Conservation (phyloP, 2,329 filamentous ascomycete genomes). For the Penicillium sp. region DNA sequence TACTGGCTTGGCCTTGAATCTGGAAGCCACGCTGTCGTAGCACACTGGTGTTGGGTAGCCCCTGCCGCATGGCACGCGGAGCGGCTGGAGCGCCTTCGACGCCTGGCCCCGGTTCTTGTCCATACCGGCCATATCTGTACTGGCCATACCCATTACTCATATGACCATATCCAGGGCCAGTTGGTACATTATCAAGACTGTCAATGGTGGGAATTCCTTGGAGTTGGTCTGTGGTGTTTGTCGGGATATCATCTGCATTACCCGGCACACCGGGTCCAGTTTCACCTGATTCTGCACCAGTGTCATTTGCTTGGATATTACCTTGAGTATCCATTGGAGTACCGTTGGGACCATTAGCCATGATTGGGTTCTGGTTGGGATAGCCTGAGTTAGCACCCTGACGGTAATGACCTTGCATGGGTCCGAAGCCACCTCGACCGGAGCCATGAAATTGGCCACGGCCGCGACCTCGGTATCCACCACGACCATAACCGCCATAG, state of each 20-base stretch:
- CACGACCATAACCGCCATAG: conserved; percentile 67
- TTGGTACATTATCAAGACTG: conserved; percentile 15
- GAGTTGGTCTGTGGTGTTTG: conserved; percentile 5
- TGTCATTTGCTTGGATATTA: conserved; percentile 19
- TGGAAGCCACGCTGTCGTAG: conserved; percentile 58
- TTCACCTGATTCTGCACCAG: neutral
- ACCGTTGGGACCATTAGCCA: conserved; percentile 27
- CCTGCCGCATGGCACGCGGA: conserved; percentile 91
- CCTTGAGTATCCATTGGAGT: neutral
- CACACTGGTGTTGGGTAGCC: conserved; percentile 76
- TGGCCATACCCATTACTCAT: conserved; percentile 26
- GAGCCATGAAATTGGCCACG: conserved; percentile 54
- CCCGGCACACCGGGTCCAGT: neutral
- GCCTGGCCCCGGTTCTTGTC: conserved; percentile 54
- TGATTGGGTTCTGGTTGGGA: conserved; percentile 28
- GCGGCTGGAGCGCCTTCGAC: conserved; percentile 77
- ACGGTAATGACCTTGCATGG: conserved; percentile 36
- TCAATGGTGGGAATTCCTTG: conserved; percentile 28
- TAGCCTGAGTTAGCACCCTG: conserved; percentile 31
- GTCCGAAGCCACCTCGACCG: conserved; percentile 36
- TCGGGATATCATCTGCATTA: neutral
- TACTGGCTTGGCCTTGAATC: conserved; percentile 28
- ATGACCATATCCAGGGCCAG: conserved; percentile 7
- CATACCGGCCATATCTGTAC: conserved; percentile 38
- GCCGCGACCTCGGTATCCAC: conserved; percentile 58